A percentile compares a stretch with the other conserved stretches of the same genome.
phyloP scores from a whole-genome alignment of 441 rosid genomes.

The Croton laevigatus region DNA sequence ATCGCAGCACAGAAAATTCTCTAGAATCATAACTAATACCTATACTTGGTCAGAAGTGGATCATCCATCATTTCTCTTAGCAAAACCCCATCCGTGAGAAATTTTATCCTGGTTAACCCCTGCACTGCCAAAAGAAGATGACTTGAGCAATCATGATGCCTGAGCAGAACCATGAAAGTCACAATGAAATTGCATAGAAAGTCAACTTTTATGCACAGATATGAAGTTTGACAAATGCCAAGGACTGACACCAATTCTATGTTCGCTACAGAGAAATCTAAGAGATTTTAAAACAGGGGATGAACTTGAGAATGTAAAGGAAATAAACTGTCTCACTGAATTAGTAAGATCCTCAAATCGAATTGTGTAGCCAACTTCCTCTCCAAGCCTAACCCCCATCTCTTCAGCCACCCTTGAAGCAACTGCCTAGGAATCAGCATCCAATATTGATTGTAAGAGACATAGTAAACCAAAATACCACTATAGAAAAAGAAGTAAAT shows the following conservation, averaged over 20 bases:
- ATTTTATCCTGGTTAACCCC: conserved; percentile 78
- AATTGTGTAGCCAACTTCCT: conserved; percentile 92
- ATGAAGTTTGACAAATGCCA: background rate
- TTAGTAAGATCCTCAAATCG: conserved; percentile 87
- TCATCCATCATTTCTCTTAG: conserved; percentile 99
- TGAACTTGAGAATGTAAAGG: conserved; percentile 4
- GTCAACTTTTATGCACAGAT: background rate
- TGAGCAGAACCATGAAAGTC: background rate
- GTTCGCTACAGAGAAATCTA: conserved; percentile 7
- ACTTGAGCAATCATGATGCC: conserved; percentile 20
- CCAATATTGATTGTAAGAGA: conserved; percentile 10
- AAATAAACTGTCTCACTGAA: conserved; percentile 48
- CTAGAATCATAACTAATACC: conserved; percentile 42
- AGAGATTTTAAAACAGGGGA: conserved; percentile 14
- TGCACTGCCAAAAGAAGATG: conserved; percentile 44
- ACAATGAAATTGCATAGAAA: conserved; percentile 3
- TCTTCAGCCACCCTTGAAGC: conserved; percentile 97
- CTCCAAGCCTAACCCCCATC: conserved; percentile 94
- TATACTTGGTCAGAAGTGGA: conserved; percentile 93
- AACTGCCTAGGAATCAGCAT: conserved; percentile 61
- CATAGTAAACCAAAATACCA: background rate
- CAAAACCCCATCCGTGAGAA: conserved; percentile 95
- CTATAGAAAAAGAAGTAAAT: background rate
- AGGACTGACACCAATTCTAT: conserved; percentile 3
- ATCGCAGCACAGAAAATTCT: conserved; percentile 1